Evolutionary conservation across 176 grass and related monocot species (phyloP).

Genomic region (Oryza longistaminata): DNA sequence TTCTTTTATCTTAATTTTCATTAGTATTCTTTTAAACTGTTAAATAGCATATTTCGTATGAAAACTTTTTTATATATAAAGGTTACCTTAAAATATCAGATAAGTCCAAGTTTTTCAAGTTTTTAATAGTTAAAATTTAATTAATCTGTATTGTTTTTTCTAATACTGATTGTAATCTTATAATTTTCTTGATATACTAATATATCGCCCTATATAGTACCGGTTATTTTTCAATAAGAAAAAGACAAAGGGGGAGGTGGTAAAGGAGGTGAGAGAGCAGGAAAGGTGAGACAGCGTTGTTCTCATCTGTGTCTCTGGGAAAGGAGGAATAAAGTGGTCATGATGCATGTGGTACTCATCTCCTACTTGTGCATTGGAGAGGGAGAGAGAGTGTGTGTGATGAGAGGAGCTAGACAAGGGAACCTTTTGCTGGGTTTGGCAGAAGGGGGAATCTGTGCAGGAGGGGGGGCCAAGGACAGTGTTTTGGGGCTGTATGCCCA

Average conservation of each 20-base stretch:
- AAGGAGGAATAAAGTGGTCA: constrained; percentile 31
- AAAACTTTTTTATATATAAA: no score
- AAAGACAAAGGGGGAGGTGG: constrained; percentile 7
- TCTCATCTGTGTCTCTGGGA: constrained; percentile 14
- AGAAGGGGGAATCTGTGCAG: constrained; percentile 47
- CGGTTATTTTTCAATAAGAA: no score
- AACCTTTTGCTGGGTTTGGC: constrained; percentile 29
- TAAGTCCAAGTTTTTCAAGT: no score
- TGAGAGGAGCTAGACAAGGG: neutral
- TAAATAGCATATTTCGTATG: no score
- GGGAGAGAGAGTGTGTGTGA: neutral
- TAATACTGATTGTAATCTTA: no score
- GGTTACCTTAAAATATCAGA: no score
- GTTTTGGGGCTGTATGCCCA: constrained; percentile 21
- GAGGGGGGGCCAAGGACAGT: neutral
- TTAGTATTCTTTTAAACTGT: no score
- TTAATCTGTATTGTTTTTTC: no score
- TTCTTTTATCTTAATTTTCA: no score
- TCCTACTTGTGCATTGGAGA: neutral
- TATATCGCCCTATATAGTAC: no score
- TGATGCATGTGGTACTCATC: neutral
- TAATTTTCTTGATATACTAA: no score
- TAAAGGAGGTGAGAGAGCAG: neutral
- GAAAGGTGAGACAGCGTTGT: constrained; percentile 9
- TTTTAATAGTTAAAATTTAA: no score